These are phyloP conservation scores for Ulvella scutata DNA, from an alignment of 139 green algal genomes.

Conservation along the genomic window DNA sequence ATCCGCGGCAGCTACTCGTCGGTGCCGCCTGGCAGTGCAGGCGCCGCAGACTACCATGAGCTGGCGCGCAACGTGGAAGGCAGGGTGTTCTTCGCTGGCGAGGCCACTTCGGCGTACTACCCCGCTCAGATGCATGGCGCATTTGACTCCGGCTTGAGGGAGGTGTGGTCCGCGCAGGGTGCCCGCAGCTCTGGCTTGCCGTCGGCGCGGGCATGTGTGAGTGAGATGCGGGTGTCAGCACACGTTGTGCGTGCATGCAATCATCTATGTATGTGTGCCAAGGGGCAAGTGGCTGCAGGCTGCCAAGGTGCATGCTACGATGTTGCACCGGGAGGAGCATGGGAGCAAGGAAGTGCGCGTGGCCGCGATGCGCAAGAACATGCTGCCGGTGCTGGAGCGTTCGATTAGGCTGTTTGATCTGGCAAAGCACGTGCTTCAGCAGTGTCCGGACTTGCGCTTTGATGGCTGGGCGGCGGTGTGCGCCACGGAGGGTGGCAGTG, in stretches of 20 bases:
- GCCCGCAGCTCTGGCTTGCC: too few species aligned
- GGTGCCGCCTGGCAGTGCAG: constrained; percentile 51
- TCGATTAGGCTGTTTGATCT: not conserved
- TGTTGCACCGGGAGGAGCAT: not conserved
- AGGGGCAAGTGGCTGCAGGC: not conserved
- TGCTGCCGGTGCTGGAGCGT: constrained; percentile 3
- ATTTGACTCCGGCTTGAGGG: constrained; percentile 54
- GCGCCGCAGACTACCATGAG: constrained; percentile 71
- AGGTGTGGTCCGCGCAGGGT: too few species aligned
- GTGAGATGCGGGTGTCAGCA: constrained; percentile 19
- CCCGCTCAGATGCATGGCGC: constrained; percentile 97
- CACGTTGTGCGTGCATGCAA: constrained; percentile 3
- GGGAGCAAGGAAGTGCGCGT: not conserved
- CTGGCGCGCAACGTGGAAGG: constrained; percentile 47
- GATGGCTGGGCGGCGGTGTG: constrained; percentile 29
- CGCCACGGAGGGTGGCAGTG: constrained; percentile 10
- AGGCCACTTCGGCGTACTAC: constrained; percentile 76
- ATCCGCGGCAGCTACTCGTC: constrained; percentile 74
- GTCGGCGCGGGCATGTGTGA: too few species aligned
- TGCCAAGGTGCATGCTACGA: not conserved
- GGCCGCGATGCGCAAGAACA: not conserved
- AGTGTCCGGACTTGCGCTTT: constrained; percentile 37
- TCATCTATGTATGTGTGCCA: not conserved
- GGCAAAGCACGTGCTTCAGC: constrained; percentile 12
- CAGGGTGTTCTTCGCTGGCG: constrained; percentile 73